Percentiles rank a stretch among this genome's conserved stretches.
phyloP scores from a whole-genome alignment of 768 basidiomycete species.

The Termitomyces sp. region DNA sequence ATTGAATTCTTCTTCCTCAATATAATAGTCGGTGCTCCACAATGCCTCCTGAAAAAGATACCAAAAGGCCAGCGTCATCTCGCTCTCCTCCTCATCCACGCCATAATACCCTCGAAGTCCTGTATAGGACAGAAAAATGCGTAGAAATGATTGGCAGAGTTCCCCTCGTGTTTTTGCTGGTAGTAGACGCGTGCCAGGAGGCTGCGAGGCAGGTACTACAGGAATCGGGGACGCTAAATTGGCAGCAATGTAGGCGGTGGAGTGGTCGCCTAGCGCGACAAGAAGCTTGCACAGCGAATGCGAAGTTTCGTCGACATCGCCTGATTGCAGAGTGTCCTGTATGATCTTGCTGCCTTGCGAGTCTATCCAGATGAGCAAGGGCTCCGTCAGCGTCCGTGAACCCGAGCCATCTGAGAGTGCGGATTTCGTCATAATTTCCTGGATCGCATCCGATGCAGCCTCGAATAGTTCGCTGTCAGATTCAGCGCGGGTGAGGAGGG shows the following conservation, averaged over 20 bases:
- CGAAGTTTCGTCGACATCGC: conserved; percentile 48
- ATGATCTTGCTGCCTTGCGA: conserved; percentile 44
- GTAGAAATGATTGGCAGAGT: conserved; percentile 66
- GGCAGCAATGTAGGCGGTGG: conserved; percentile 66
- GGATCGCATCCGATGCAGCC: conserved; percentile 62
- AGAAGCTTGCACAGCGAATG: conserved; percentile 79
- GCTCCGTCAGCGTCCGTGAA: conserved; percentile 71
- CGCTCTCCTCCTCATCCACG: conserved; percentile 82
- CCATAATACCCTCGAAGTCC: conserved; percentile 71
- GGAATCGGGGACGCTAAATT: conserved; percentile 49
- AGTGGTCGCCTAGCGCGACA: conserved; percentile 81
- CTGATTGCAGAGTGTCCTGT: conserved; percentile 26
- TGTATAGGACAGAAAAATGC: conserved; percentile 67
- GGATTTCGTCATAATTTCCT: conserved; percentile 75
- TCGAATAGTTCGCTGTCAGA: conserved; percentile 53
- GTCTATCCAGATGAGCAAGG: conserved; percentile 76
- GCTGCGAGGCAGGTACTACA: conserved; percentile 22
- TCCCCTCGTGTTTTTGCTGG: conserved; percentile 33
- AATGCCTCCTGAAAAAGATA: conserved; percentile 86
- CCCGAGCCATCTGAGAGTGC: conserved; percentile 68
- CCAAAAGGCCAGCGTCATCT: conserved; percentile 86
- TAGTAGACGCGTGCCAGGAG: conserved; percentile 9
- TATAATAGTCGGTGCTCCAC: conserved; percentile 60
- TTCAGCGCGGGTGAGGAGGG: conserved; percentile 48
- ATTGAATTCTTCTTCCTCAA: conserved; percentile 14